Evolutionary conservation across 148 eudicot species (phyloP).

Genomic region (Fallopia convolvulus): DNA sequence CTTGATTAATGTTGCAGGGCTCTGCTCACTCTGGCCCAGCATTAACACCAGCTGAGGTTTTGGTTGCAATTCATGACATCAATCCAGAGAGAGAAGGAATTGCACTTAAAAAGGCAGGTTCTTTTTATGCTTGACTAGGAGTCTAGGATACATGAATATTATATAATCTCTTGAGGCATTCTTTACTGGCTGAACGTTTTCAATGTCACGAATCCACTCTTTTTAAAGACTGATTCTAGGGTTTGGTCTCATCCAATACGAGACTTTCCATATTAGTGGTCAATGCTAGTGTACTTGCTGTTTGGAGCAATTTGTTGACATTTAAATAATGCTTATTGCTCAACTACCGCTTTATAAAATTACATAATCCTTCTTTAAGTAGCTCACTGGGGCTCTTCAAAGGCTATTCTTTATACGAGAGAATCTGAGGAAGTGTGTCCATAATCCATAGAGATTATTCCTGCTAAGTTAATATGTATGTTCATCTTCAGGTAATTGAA

Average conservation of each 20-base stretch:
- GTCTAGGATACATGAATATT: not conserved
- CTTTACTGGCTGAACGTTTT: not conserved
- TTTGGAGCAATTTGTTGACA: not conserved
- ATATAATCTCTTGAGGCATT: not conserved
- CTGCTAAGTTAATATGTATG: not conserved
- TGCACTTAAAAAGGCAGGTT: constrained; percentile 73
- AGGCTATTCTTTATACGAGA: constrained; percentile 2
- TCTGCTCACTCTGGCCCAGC: constrained; percentile 97
- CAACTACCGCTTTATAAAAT: not conserved
- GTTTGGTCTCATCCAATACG: not conserved
- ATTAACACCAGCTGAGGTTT: constrained; percentile 91
- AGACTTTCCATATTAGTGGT: not conserved
- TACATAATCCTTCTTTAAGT: not conserved
- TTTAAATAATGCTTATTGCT: not conserved
- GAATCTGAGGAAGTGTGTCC: not conserved
- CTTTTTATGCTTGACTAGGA: constrained; percentile 3
- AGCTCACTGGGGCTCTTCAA: not conserved
- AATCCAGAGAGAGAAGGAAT: constrained; percentile 84
- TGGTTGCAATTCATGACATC: constrained; percentile 97
- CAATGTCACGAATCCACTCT: not conserved
- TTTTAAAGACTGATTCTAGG: not conserved
- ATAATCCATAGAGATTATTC: too few species aligned
- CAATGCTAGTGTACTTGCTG: not conserved
- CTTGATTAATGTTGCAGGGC: constrained; percentile 42
- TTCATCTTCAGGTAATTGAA: constrained; percentile 64